A percentile compares a stretch with the other conserved stretches of the same genome.
phyloP scores from a whole-genome alignment of 208 protist genomes.

The Tritrichomonas musculus region DNA sequence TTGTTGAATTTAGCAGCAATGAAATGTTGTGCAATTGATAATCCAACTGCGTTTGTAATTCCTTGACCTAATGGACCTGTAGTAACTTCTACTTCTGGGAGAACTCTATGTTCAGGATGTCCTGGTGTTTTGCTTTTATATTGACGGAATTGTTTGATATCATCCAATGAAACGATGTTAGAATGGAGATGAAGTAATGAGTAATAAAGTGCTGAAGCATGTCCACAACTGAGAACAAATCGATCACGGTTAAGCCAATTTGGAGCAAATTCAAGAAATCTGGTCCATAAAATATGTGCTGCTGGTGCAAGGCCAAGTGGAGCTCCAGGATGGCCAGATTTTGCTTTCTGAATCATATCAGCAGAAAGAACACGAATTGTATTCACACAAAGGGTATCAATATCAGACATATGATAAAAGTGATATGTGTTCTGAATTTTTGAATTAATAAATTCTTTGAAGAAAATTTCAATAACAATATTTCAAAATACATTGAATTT shows the following conservation, averaged over 20 bases:
- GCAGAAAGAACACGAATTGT: slow-evolving; percentile 56
- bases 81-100: slow-evolving; percentile 91
- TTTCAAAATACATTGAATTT: too few species aligned
- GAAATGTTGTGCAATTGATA: slow-evolving; percentile 38
- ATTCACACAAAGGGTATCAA: background rate
- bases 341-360: slow-evolving; percentile 80
- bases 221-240: slow-evolving; percentile 97
- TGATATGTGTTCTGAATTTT: too few species aligned
- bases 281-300: slow-evolving; percentile 63
- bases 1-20: slow-evolving; percentile 86
- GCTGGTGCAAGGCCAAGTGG: slow-evolving; percentile 86
- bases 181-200: slow-evolving; percentile 87
- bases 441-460: too few species aligned
- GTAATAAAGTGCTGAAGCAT: slow-evolving; percentile 95
- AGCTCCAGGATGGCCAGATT: too few species aligned
- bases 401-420: too few species aligned
- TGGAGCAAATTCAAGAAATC: slow-evolving; percentile 83
- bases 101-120: slow-evolving; percentile 84
- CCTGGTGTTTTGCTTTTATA: slow-evolving; percentile 82
- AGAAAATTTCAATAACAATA: too few species aligned
- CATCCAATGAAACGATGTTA: slow-evolving; percentile 71
- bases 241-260: slow-evolving; percentile 93
- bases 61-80: slow-evolving; percentile 99
- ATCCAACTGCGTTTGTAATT: slow-evolving; percentile 59
- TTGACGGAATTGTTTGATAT: slow-evolving; percentile 91